Evolutionary conservation across 2,329 filamentous ascomycete species (phyloP).

Genomic region (Botrytis galanthina): DNA sequence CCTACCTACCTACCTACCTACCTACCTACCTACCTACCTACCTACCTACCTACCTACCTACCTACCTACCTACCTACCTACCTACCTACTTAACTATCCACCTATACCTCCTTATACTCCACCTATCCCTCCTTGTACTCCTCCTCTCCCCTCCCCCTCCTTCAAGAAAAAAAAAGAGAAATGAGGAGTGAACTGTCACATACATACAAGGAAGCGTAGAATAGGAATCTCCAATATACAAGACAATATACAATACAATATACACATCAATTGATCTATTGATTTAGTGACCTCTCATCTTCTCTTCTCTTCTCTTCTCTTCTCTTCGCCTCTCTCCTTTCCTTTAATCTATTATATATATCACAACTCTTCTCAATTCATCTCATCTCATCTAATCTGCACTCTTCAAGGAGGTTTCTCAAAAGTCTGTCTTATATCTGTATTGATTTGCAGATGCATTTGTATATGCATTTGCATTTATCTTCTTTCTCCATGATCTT

Average conservation of each 20-base stretch:
- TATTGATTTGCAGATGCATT: background rate
- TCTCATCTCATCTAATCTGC: background rate
- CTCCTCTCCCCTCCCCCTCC: background rate
- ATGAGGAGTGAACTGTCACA: background rate
- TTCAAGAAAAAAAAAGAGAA: background rate
- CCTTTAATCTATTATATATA: too few species aligned
- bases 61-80: rapidly evolving
- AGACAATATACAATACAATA: too few species aligned
- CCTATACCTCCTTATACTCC: too few species aligned
- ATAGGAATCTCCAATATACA: background rate
- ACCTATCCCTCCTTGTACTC: rapidly evolving
- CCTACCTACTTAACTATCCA: too few species aligned
- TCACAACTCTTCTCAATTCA: background rate
- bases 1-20: too few species aligned
- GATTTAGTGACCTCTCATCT: background rate
- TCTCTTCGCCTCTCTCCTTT: background rate
- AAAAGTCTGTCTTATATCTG: background rate
- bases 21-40: too few species aligned
- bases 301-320: background rate
- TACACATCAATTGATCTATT: too few species aligned
- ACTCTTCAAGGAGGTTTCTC: background rate
- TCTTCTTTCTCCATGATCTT: background rate
- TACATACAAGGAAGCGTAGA: background rate
- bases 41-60: too few species aligned
- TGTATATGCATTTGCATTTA: background rate